Evolutionary conservation across 108 stramenopile species (phyloP), one percentile per base, ranked within the genome.

Genomic region (Cyclotella cryptica): DNA sequence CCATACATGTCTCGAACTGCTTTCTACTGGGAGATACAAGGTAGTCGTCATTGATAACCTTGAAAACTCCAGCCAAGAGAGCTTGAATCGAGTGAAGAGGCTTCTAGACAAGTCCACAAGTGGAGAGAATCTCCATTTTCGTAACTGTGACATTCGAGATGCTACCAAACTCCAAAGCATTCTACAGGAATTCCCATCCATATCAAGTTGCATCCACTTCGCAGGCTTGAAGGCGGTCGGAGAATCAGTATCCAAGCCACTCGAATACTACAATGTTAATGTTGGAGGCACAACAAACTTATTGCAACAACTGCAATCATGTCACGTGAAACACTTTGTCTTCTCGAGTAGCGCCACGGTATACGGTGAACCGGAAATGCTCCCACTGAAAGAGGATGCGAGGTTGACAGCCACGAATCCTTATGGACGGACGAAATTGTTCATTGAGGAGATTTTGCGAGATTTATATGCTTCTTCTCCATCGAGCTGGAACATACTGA

Each of bases 191-290:
- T 97, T 92, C 73, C 89, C 93, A 35, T 79, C 86, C 15, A 95
- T 98, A 70, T 78, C 89, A 74, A 90, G 91, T 7, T 98, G 98
- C 85, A 87, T 99, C 30, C 99, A 99, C 72, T 99, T 99, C 86
- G 99, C 99, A n/a, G 99, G 98, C 0, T 85, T 99, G 42, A 99
- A 99, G 81, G 98, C 97, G 0, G 97, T 98, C 10, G 97, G 98
- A 21, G 95, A 97, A 77, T 93, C 92, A 2, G 89, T 93, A 0
- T 61, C 92, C 0, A 88, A 93, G 47, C 99, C 99, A 10, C 69
- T 99, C n/a, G 69, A 71, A 39, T 99, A 99, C 80, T 98, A 99
- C 81, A 85, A 96, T 59, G 98, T 96, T 82, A 99, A 99, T 83
- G 82, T 99, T 69, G 94, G 94, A 19, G 97, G 98, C 10, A 98